Evolutionary conservation across 306 rosid species (phyloP).

Genomic region (Vicia sativa): DNA sequence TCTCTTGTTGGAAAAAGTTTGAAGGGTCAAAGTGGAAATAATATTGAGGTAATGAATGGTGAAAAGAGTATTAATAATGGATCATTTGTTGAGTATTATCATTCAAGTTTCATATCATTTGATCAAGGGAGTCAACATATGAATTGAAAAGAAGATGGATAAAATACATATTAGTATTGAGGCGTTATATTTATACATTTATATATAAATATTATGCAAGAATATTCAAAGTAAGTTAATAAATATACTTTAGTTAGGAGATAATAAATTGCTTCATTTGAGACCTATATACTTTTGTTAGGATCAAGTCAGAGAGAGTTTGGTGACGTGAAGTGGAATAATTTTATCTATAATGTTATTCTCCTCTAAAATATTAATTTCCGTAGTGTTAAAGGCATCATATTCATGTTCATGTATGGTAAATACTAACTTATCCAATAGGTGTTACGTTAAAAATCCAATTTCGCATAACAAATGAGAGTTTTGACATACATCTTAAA

Average conservation of each 20-base stretch:
- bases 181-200: not conserved
- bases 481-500: too few relatives aligned
- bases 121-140: slow-evolving; percentile 56
- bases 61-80: slow-evolving; percentile 39
- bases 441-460: not conserved
- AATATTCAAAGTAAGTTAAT: not conserved
- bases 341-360: not conserved
- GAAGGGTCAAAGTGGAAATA: slow-evolving; percentile 41
- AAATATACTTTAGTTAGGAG: not conserved
- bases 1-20: slow-evolving; percentile 34
- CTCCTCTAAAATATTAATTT: not conserved
- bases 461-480: too few relatives aligned
- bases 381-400: not conserved
- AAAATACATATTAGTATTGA: not conserved
- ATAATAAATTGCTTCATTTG: not conserved
- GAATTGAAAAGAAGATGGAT: not conserved
- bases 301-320: not conserved
- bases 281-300: not conserved
- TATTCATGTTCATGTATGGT: not conserved
- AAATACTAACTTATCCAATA: not conserved
- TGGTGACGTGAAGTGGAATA: not conserved
- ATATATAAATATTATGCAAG: not conserved
- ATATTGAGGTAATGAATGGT: slow-evolving; percentile 31
- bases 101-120: slow-evolving; percentile 56
- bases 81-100: slow-evolving; percentile 44